Percentiles rank a stretch among this genome's conserved stretches.
Evolutionary conservation across 2,329 filamentous ascomycete species (phyloP).

Genomic region (Blumeria graminis): DNA sequence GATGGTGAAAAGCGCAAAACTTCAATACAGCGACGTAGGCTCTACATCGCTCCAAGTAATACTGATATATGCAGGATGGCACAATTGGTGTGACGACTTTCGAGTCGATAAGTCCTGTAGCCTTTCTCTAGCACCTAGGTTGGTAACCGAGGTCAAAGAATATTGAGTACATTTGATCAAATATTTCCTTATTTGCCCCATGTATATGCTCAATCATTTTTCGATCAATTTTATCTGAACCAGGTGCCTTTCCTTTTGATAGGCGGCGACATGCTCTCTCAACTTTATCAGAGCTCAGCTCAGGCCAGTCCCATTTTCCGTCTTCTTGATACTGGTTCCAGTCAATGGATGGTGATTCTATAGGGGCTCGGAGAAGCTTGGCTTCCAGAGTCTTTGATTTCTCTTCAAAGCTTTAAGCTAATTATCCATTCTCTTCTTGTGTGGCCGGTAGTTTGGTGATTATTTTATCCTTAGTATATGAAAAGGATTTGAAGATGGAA

Average conservation of each 20-base stretch:
- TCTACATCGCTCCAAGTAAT: too few relatives aligned
- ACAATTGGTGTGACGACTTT: too few relatives aligned
- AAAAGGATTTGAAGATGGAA: neutral
- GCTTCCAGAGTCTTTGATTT: too few relatives aligned
- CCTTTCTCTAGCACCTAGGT: neutral
- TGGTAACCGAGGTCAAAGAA: constrained; percentile 1
- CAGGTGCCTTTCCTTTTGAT: neutral
- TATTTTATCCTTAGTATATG: neutral
- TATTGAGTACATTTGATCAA: neutral
- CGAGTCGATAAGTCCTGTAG: too few relatives aligned
- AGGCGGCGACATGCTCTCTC: neutral
- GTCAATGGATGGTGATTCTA: neutral
- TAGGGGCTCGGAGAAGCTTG: neutral
- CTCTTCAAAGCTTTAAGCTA: neutral
- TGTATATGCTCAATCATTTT: neutral
- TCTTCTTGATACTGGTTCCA: neutral
- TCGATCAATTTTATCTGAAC: neutral
- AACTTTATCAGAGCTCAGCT: neutral
- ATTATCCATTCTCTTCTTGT: neutral
- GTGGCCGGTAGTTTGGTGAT: neutral
- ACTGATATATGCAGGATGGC: too few relatives aligned
- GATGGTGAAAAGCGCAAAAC: too few relatives aligned
- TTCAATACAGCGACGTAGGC: too few relatives aligned
- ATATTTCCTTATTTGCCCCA: neutral
- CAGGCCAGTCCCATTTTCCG: neutral